Evolutionary conservation across 2,329 filamentous ascomycete genomes (phyloP), one percentile per base, ranked within the genome.

Genomic region (Rugonectria rugulosa): DNA sequence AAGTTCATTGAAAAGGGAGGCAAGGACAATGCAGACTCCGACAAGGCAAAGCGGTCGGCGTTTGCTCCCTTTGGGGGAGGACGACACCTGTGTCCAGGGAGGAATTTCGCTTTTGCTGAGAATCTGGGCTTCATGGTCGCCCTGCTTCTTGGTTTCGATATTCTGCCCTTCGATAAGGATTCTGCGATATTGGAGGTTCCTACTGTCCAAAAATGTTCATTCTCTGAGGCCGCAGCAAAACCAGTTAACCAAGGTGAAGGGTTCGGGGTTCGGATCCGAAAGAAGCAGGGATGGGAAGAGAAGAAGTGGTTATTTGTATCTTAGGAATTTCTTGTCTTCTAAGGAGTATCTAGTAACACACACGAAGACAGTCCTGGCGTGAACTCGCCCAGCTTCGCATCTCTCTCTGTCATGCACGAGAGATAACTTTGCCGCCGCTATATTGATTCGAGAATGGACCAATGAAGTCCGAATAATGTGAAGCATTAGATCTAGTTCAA

Each of bases 41-140:
- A 66, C 20, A 45, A 56, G 19, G 56, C 29, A 27, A 61, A 57
- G 14, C 66, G 63, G 38, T 63, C 58, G 3, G 67, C 67, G 1
- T 71, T 63, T 12, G 58, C 68, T 17, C 70, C 72, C 1, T 74
- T 73, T 40, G 72, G 72, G 1, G 72, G 71, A 1, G 72, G 72
- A 1, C 64, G 59, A 2, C 69, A 74, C 41, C 56, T 71, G 1
- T 74, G 70, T 36, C 74, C 73, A 0, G 73, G 73, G 1, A 49
- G 72, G 1, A 67, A 70, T 51, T 69, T 75, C 49, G 73, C 73
- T 0, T 69, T 68, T 29, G 62, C 67, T 1, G 71, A 75, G 61
- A 73, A 68, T 12, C 37, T 74, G 1, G 69, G 69, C 6, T 65
- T 75, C 38, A 60, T 67, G 37, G 57, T 61, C 3, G 46, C 67